Conservation (phyloP, 306 rosid species). For the Senna siamea region DNA sequence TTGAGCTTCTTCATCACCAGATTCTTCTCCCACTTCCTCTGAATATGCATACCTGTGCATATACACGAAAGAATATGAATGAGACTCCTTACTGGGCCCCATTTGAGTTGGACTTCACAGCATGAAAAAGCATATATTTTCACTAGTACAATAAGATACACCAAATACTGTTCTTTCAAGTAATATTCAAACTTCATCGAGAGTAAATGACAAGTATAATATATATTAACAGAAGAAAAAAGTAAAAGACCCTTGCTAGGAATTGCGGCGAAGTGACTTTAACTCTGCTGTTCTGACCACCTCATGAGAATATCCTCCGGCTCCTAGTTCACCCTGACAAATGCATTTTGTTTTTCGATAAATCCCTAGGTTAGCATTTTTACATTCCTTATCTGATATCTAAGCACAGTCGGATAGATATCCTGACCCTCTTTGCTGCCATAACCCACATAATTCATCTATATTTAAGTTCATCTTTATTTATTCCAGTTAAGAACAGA, state of each 20-base stretch:
- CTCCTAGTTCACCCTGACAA: neutral
- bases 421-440: too few species aligned
- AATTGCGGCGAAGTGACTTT: neutral
- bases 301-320: neutral
- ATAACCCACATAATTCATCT: neutral
- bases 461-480: neutral
- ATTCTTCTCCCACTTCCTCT: conserved; percentile 82
- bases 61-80: neutral
- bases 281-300: neutral
- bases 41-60: conserved; percentile 85
- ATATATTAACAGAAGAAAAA: neutral
- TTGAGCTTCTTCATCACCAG: conserved; percentile 81
- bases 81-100: neutral
- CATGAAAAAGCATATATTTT: neutral
- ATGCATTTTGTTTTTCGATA: neutral
- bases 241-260: neutral
- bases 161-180: neutral
- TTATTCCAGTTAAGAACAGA: neutral
- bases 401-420: too few species aligned
- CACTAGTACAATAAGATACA: neutral
- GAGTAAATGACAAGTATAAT: neutral
- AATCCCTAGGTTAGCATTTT: neutral
- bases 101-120: conserved; percentile 27
- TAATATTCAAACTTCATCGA: neutral
- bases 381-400: neutral